Percentiles rank a stretch among this genome's conserved stretches.
phyloP scores from a whole-genome alignment of 148 eudicot genomes.

The Rhododendron henanense region DNA sequence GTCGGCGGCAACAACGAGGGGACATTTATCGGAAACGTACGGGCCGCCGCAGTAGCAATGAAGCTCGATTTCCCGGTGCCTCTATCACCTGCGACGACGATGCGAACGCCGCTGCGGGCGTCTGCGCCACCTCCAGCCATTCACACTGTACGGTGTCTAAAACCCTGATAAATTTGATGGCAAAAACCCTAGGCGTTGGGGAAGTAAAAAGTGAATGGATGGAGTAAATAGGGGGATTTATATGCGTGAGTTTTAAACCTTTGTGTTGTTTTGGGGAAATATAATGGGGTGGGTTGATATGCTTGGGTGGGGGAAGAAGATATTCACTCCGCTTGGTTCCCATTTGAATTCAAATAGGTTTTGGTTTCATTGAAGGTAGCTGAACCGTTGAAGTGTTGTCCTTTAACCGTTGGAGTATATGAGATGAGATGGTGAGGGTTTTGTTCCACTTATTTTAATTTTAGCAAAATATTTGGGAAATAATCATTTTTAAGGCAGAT shows the following conservation, averaged over 20 bases:
- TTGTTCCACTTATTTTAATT: too few species aligned
- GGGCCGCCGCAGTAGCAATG: slow-evolving; percentile 74
- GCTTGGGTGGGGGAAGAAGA: too few species aligned
- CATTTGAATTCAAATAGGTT: too few species aligned
- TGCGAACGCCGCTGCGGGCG: slow-evolving; percentile 35
- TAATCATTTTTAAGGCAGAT: too few species aligned
- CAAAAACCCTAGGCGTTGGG: not conserved
- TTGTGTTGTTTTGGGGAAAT: not conserved
- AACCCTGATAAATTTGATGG: not conserved
- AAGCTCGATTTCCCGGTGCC: slow-evolving; percentile 88
- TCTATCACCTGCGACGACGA: slow-evolving; percentile 84
- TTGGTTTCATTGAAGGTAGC: too few species aligned
- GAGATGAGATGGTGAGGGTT: too few species aligned
- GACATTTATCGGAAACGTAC: slow-evolving; percentile 53
- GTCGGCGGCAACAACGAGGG: slow-evolving; percentile 77
- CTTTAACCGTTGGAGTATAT: too few species aligned
- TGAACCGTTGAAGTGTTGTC: too few species aligned
- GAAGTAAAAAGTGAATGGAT: not conserved
- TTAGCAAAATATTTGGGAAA: too few species aligned
- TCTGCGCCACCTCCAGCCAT: slow-evolving; percentile 41
- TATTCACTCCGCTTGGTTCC: too few species aligned
- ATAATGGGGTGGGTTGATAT: not conserved
- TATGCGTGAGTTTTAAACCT: too few species aligned
- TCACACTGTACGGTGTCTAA: not conserved
- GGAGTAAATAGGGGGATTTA: not conserved